Conservation (phyloP, 2,329 filamentous ascomycete species). For the Harringtonia lauricola region DNA sequence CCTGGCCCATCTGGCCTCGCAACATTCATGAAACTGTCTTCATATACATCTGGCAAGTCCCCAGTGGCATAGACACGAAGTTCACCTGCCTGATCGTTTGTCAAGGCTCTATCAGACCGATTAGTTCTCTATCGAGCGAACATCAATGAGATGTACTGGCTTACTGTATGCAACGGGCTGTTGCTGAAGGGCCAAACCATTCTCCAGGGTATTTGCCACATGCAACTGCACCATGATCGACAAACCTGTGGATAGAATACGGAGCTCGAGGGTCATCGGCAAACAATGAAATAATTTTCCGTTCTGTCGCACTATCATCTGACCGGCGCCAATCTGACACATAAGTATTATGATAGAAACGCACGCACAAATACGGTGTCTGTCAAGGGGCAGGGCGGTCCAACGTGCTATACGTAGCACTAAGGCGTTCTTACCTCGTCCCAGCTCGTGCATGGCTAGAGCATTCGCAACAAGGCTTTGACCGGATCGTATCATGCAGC, state of each 20-base stretch:
- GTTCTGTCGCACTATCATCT: slow-evolving; percentile 47
- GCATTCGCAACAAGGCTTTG: slow-evolving; percentile 89
- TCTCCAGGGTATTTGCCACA: slow-evolving; percentile 94
- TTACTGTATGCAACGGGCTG: slow-evolving; percentile 86
- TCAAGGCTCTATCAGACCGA: slow-evolving; percentile 51
- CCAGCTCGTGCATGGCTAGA: slow-evolving; percentile 59
- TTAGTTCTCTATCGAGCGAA: background rate
- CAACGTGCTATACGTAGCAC: background rate
- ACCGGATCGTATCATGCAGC: slow-evolving; percentile 96
- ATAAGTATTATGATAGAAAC: background rate
- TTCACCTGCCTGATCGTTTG: slow-evolving; percentile 50
- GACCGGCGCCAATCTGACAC: slow-evolving; percentile 62
- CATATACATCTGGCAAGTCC: slow-evolving; percentile 85
- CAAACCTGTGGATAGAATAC: slow-evolving; percentile 93
- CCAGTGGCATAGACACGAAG: slow-evolving; percentile 82
- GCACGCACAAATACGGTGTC: background rate
- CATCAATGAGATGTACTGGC: too few species aligned
- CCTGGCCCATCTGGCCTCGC: slow-evolving; percentile 56
- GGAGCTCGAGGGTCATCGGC: slow-evolving; percentile 78
- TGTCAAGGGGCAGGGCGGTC: background rate
- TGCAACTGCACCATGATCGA: slow-evolving; percentile 70
- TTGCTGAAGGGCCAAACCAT: slow-evolving; percentile 98
- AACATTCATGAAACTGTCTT: slow-evolving; percentile 73
- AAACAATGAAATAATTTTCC: slow-evolving; percentile 65
- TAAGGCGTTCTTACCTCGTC: slow-evolving; percentile 62